These are phyloP conservation scores for Tagetes patula DNA, from an alignment of 129 eudicot genomes.

Conservation along the genomic window DNA sequence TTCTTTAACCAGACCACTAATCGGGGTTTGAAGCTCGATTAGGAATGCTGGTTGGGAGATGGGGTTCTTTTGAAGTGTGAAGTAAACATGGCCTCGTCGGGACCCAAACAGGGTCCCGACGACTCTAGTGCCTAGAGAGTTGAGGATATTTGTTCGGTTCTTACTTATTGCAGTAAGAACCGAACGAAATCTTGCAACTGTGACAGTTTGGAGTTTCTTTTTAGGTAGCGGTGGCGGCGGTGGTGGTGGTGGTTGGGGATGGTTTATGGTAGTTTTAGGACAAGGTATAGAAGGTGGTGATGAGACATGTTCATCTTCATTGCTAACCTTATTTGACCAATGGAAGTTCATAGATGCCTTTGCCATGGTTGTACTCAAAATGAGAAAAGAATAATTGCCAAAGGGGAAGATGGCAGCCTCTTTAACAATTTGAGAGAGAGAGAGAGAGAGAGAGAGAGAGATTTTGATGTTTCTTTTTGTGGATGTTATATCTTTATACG, in stretches of 20 bases:
- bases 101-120: slow-evolving; percentile 76
- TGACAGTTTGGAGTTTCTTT: slow-evolving; percentile 63
- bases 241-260: slow-evolving; percentile 17
- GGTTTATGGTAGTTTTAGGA: slow-evolving; percentile 26
- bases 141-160: slow-evolving; percentile 39
- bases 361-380: slow-evolving; percentile 54
- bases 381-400: slow-evolving; percentile 31
- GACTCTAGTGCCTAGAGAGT: slow-evolving; percentile 49
- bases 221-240: slow-evolving; percentile 23
- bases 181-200: slow-evolving; percentile 58
- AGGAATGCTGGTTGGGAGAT: slow-evolving; percentile 60
- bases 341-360: slow-evolving; percentile 57
- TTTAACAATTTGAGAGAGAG: slow-evolving; percentile 32
- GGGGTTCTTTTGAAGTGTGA: slow-evolving; percentile 60
- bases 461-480: slow-evolving; percentile 30
- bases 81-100: slow-evolving; percentile 68
- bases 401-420: slow-evolving; percentile 39
- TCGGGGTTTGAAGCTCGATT: slow-evolving; percentile 79
- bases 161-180: slow-evolving; percentile 46
- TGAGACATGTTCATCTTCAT: slow-evolving; percentile 50
- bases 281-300: slow-evolving; percentile 26
- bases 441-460: slow-evolving; percentile 40
- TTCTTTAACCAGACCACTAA: slow-evolving; percentile 57
- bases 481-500: slow-evolving; percentile 35
- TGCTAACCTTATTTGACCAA: slow-evolving; percentile 69